Conservation (phyloP, 2,329 filamentous ascomycete species). For the Ceratocystis cacaofunesta region DNA sequence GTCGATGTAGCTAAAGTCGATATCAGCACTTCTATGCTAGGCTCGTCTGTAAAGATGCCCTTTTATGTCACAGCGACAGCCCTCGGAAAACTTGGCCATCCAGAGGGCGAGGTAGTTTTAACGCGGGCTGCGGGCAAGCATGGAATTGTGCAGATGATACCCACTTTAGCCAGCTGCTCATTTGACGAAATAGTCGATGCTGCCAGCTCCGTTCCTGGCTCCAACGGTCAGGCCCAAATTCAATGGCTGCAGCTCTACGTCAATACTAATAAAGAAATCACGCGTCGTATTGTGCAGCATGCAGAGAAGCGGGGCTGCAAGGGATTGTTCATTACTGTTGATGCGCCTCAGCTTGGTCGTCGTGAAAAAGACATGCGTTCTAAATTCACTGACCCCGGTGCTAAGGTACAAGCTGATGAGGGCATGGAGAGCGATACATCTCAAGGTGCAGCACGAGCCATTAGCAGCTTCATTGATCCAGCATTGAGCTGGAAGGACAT, state of each 20-base stretch:
- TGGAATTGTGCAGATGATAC: slow-evolving; percentile 95
- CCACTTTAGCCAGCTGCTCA: slow-evolving; percentile 87
- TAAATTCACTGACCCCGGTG: slow-evolving; percentile 75
- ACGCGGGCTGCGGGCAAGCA: slow-evolving; percentile 74
- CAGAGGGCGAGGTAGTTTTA: slow-evolving; percentile 83
- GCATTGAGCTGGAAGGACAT: slow-evolving; percentile 87
- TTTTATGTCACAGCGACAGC: slow-evolving; percentile 97
- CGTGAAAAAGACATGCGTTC: slow-evolving; percentile 95
- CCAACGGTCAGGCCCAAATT: slow-evolving; percentile 52
- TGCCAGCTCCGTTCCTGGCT: slow-evolving; percentile 23
- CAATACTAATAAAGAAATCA: slow-evolving; percentile 88
- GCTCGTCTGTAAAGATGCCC: slow-evolving; percentile 66
- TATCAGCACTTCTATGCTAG: slow-evolving; percentile 84
- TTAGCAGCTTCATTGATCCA: slow-evolving; percentile 94
- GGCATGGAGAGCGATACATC: slow-evolving; percentile 65
- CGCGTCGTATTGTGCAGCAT: slow-evolving; percentile 76
- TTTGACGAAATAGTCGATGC: slow-evolving; percentile 97
- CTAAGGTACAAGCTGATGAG: slow-evolving; percentile 54
- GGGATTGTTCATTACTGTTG: slow-evolving; percentile 94
- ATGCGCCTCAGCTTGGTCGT: slow-evolving; percentile 86
- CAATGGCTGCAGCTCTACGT: slow-evolving; percentile 98
- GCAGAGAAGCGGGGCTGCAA: slow-evolving; percentile 86
- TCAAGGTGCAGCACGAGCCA: slow-evolving; percentile 87
- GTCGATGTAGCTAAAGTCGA: slow-evolving; percentile 82
- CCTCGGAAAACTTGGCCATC: slow-evolving; percentile 83